Base-by-base conservation (phyloP, 176 grass and related monocot species). In the Typha latifolia region DNA sequence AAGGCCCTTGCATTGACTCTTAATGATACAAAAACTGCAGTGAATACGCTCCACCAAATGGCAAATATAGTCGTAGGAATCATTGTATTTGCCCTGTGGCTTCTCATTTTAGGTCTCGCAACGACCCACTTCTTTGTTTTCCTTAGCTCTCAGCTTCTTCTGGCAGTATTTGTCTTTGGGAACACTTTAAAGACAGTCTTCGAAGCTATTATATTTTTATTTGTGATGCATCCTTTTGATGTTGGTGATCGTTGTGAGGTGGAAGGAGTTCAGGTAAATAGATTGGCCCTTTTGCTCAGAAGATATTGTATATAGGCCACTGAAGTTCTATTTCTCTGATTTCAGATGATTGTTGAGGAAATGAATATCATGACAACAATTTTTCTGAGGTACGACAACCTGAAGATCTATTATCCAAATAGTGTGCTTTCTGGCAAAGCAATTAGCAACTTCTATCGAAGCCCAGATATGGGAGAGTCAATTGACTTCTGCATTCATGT, bases 321-420 rank as follows among this genome's bases (percentile, higher is more conserved):
- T 57, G 62, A 69, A 66, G 5, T 83, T 27, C 5, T n/a, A 37
- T 62, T 34, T 76, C 8, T 72, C 2, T 52, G 12, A 70, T 66
- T 50, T 73, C 72, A 97, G 93, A 72, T 92, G 78, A 50, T 92
- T 63, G 93, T 97, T 14, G 93, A 97, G 80, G 93, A 97, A 71
- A 97, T 97, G 93, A 91, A 92, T 78, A 97, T 92, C 74, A 56
- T 97, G 75, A 84, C 93, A n/a, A 97, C 93, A 22, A 74, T 92
- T 64, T 92, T 97, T 66, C 81, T 97, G 47, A 77, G 88, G 71
- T 92, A 86, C n/a, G 93, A 97, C 76, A 97, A 97, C 69, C 77
- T 89, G 49, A 97, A 97, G 73, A 72, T 97, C 4, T 89, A 81
- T 26, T 97, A 92, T 66, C 88, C 93, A 0, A 97, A 97, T 64